Base-by-base conservation (phyloP, 1,139 yeast genomes). In the Kodamaea alishanica region DNA sequence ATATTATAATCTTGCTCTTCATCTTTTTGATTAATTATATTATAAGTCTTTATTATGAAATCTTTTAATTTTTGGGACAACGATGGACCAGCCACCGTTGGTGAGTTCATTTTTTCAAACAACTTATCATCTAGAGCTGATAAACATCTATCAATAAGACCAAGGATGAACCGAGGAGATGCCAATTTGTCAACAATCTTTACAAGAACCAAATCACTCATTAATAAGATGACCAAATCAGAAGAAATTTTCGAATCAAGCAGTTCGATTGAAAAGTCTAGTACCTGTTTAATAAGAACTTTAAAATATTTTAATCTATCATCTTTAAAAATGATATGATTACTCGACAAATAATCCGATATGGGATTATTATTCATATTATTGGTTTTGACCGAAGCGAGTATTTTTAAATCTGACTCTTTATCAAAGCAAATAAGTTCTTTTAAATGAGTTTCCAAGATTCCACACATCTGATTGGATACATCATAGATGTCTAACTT, bases 121-220 rank as follows among this genome's bases (percentile, higher is more conserved):
- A 23, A 34, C 26, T 30, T 39, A 34, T 9, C 32, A 26, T 41
- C 41, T 1, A 35, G 25, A 36, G 24, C 48, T 35, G 33, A 35
- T 11, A n/a, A 41, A 22, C 9, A 45, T 36, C 24, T 34, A 5
- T 38, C 25, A 2, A 46, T 34, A 15, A 52, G 48, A 3, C 48
- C 50, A 8, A 64, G 40, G 0, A 67, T 44, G 36, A 70, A 67
- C 6, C 53, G 50, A 0, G 68, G 68, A 2, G 62, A 47, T 1
- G 70, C 47, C 10, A 69, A 43, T 44, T 59, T 62, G 1, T 47
- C 52, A 5, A 68, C 41, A 1, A 61, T 42, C 38, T 64, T 65
- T 8, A 42, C 53, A 8, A 70, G 38, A 6, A 70, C 65, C 43
- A 70, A 48, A 47, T 70, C 75, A 6, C 67, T 60, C 28, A 68